These are phyloP conservation scores for Linnemannia zychae DNA, from an alignment of 192 early-diverging fungal species.

Conservation along the genomic window DNA sequence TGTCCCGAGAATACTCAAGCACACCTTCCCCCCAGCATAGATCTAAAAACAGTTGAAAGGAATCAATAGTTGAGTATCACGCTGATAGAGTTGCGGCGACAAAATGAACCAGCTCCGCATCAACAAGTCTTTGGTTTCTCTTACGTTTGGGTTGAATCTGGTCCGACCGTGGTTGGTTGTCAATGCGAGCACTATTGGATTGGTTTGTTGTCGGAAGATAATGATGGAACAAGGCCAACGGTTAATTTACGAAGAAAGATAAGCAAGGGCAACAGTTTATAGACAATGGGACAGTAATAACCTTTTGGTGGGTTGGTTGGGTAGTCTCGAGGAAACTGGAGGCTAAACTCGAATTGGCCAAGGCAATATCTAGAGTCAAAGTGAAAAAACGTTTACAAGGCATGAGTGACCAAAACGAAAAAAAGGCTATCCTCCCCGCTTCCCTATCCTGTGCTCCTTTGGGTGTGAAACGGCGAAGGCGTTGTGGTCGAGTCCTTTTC, in stretches of 20 bases:
- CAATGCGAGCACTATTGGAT: conserved; percentile 59
- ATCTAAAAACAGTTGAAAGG: conserved; percentile 19
- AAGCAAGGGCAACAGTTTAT: neutral
- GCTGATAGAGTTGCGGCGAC: neutral
- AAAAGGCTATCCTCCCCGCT: neutral
- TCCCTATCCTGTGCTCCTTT: neutral
- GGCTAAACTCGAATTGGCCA: conserved; percentile 58
- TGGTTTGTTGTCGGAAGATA: neutral
- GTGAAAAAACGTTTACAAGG: neutral
- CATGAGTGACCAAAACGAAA: conserved; percentile 2
- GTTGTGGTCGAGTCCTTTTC: neutral
- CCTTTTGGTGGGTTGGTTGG: conserved; percentile 70
- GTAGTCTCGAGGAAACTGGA: conserved; percentile 69
- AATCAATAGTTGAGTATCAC: neutral
- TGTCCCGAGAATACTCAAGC: conserved; percentile 72
- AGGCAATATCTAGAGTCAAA: conserved; percentile 58
- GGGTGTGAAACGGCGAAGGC: conserved; percentile 2
- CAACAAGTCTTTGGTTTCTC: conserved; percentile 6
- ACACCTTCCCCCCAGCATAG: conserved; percentile 67
- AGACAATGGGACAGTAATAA: neutral
- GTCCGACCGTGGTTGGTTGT: conserved; percentile 64
- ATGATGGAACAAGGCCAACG: neutral
- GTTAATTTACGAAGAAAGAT: neutral
- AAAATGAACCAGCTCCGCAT: neutral
- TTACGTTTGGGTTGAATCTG: conserved; percentile 77